Percentiles rank a stretch among this genome's conserved stretches.
Conservation (phyloP, 306 rosid species). For the Vigna hirtella region DNA sequence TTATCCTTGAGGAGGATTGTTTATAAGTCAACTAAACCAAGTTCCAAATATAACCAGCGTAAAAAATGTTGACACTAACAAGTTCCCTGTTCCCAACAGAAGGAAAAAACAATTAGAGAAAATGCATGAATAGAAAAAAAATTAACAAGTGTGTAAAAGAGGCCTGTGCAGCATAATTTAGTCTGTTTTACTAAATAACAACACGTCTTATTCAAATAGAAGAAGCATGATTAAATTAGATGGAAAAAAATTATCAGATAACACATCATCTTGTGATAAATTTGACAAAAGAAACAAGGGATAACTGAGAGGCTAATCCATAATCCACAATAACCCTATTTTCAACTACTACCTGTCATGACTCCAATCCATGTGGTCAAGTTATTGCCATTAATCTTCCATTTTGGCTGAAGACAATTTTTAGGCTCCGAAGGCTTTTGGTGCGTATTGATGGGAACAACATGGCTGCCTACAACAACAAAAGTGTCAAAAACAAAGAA, state of each 20-base stretch:
- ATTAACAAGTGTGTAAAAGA: background rate
- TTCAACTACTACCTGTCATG: slow-evolving; percentile 62
- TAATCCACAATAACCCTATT: slow-evolving; percentile 4
- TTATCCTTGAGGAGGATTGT: slow-evolving; percentile 2
- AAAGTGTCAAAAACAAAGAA: background rate
- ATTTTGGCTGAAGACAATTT: slow-evolving; percentile 40
- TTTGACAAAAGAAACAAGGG: background rate
- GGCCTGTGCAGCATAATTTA: background rate
- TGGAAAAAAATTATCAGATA: background rate
- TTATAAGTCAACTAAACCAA: slow-evolving; percentile 14
- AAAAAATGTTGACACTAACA: slow-evolving; percentile 10
- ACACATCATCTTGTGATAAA: background rate
- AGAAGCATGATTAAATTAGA: background rate
- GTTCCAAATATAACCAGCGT: slow-evolving; percentile 5
- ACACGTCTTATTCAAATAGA: background rate
- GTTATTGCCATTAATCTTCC: slow-evolving; percentile 49
- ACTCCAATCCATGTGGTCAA: slow-evolving; percentile 51
- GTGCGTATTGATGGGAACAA: slow-evolving; percentile 35
- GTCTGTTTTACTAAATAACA: background rate
- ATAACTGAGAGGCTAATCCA: background rate
- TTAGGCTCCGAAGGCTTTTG: slow-evolving; percentile 43
- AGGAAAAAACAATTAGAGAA: background rate
- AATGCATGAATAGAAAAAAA: background rate
- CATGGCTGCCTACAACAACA: slow-evolving; percentile 38
- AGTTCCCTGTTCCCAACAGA: background rate